phyloP scores from a whole-genome alignment of 1,284 basidiomycete genomes.

The Pulchroboletus neoregius region DNA sequence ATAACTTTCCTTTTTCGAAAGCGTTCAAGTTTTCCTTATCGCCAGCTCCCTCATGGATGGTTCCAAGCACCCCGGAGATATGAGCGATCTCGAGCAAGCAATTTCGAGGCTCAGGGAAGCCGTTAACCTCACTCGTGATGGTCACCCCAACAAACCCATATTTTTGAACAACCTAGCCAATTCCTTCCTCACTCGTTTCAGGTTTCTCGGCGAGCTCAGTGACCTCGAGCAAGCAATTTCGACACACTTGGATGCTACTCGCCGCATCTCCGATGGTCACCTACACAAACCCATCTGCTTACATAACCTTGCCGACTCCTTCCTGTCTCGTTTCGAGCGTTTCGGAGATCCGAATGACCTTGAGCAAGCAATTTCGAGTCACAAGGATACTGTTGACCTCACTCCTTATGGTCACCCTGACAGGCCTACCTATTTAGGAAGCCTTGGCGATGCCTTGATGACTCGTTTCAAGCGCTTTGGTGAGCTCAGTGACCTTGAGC shows the following conservation, averaged over 20 bases:
- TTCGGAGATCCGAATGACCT: background rate
- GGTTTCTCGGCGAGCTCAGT: too few species aligned
- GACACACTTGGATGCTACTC: background rate
- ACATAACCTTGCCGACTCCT: background rate
- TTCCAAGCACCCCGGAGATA: too few species aligned
- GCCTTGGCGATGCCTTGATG: background rate
- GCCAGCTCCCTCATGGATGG: too few species aligned
- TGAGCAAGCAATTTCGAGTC: background rate
- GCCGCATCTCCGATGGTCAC: background rate
- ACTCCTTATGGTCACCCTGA: background rate
- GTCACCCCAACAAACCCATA: background rate
- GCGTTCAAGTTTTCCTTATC: too few species aligned
- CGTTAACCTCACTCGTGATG: background rate
- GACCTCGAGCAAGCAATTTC: too few species aligned
- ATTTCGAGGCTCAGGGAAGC: background rate
- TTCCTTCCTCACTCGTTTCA: too few species aligned
- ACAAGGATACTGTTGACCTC: background rate
- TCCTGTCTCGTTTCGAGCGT: background rate
- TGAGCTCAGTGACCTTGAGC: background rate
- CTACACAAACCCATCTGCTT: background rate
- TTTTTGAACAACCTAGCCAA: background rate
- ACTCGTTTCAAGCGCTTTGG: background rate
- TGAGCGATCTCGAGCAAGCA: background rate
- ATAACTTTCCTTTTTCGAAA: too few species aligned
- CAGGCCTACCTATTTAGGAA: background rate